phyloP scores from a whole-genome alignment of 2,329 filamentous ascomycete species.

The Fusarium transvaalense region DNA sequence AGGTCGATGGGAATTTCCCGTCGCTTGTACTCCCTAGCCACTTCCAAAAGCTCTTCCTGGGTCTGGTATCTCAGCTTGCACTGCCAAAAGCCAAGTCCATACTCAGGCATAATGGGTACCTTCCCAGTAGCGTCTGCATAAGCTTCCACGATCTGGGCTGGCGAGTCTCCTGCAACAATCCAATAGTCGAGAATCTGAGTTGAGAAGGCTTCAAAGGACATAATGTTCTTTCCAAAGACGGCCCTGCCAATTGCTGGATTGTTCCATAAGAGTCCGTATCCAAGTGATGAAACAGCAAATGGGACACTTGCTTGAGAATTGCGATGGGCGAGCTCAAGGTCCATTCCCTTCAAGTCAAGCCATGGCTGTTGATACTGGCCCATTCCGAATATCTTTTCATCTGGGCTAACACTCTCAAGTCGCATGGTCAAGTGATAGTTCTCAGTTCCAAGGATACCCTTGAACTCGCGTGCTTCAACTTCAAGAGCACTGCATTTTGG shows the following conservation, averaged over 20 bases:
- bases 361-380: conserved; percentile 75
- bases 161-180: conserved; percentile 69
- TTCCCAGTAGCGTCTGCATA: conserved; percentile 70
- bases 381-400: conserved; percentile 76
- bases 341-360: conserved; percentile 72
- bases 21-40: conserved; percentile 70
- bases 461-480: conserved; percentile 70
- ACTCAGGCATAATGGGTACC: conserved; percentile 76
- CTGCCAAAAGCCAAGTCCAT: conserved; percentile 77
- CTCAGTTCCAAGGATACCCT: conserved; percentile 61
- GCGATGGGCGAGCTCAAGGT: conserved; percentile 73
- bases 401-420: conserved; percentile 65
- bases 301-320: conserved; percentile 76
- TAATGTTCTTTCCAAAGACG: conserved; percentile 71
- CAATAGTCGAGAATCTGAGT: conserved; percentile 73
- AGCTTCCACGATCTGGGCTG: conserved; percentile 66
- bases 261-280: conserved; percentile 76
- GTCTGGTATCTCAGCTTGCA: conserved; percentile 75
- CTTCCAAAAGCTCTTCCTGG: conserved; percentile 71
- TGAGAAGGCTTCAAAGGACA: conserved; percentile 70
- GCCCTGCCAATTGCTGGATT: conserved; percentile 72
- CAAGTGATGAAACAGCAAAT: conserved; percentile 69
- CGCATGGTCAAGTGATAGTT: conserved; percentile 69
- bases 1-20: conserved; percentile 70
- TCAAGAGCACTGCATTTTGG: conserved; percentile 70